phyloP scores from a whole-genome alignment of 2,329 filamentous ascomycete genomes.

The Bertia moriformis region DNA sequence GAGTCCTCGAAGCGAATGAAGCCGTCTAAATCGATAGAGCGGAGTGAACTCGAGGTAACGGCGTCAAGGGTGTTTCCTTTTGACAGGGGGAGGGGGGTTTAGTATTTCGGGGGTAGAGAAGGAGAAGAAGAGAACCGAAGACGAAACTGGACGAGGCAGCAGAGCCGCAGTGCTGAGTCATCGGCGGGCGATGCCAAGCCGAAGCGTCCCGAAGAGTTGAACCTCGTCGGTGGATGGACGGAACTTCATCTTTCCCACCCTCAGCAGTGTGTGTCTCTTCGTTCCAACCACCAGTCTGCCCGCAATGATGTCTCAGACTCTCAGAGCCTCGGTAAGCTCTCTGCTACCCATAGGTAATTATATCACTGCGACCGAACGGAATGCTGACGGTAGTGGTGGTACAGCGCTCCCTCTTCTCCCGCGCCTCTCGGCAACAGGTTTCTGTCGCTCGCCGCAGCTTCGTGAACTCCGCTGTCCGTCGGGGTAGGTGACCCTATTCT shows the following conservation, averaged over 20 bases:
- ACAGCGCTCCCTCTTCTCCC: conserved; percentile 1
- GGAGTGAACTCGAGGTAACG: too few relatives aligned
- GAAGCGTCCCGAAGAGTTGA: conserved; percentile 1
- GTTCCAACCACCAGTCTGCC: neutral
- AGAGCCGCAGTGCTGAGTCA: neutral
- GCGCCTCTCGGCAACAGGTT: conserved; percentile 1
- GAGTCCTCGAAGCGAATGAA: too few relatives aligned
- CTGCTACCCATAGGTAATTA: neutral
- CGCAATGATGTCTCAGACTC: conserved; percentile 1
- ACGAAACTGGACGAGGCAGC: neutral
- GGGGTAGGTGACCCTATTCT: conserved; percentile 1
- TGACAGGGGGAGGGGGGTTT: too few relatives aligned
- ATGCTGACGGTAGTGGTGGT: too few relatives aligned
- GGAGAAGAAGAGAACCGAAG: neutral
- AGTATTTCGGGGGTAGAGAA: neutral
- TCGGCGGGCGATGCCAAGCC: neutral
- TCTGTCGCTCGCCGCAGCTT: neutral
- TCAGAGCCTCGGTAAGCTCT: neutral
- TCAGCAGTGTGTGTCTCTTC: too few relatives aligned
- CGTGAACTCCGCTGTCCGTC: conserved; percentile 1
- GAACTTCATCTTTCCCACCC: too few relatives aligned
- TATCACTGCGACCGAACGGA: too few relatives aligned
- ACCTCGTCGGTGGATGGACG: too few relatives aligned
- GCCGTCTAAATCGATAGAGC: too few relatives aligned
- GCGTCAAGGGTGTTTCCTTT: too few relatives aligned